Conservation (phyloP, 345 rosid species). For the Brassica nigra region DNA sequence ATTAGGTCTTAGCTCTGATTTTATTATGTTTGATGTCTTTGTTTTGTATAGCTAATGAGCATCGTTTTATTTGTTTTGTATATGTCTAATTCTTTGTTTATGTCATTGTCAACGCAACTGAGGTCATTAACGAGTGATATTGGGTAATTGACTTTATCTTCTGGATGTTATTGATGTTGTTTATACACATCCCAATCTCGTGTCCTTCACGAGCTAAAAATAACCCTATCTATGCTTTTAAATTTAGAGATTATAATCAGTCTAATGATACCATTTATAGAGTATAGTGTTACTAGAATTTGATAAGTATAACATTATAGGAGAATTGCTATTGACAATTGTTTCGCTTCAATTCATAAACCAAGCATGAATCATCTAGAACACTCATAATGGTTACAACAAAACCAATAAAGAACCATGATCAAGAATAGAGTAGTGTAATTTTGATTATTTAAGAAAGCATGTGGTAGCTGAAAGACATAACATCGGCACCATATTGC, state of each 20-base stretch:
- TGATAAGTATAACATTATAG: not conserved
- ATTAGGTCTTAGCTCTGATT: not conserved
- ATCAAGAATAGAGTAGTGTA: not conserved
- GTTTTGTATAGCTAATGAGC: not conserved
- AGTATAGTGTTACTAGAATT: not conserved
- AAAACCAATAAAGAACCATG: not conserved
- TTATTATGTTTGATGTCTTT: not conserved
- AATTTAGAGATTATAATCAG: not conserved
- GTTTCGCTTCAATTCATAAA: not conserved
- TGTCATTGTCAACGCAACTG: slow-evolving; percentile 6
- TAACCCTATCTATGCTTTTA: not conserved
- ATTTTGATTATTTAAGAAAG: not conserved
- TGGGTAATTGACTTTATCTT: not conserved
- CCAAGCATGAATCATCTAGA: not conserved
- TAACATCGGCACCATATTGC: not conserved
- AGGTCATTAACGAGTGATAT: not conserved
- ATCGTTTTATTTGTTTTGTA: not conserved
- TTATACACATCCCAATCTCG: not conserved
- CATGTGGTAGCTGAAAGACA: not conserved
- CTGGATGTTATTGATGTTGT: not conserved
- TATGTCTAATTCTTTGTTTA: not conserved
- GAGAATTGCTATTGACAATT: not conserved
- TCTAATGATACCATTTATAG: not conserved
- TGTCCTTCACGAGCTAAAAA: not conserved
- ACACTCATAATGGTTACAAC: not conserved